Evolutionary conservation across 768 basidiomycete species (phyloP).

Genomic region (Lactarius psammicola): DNA sequence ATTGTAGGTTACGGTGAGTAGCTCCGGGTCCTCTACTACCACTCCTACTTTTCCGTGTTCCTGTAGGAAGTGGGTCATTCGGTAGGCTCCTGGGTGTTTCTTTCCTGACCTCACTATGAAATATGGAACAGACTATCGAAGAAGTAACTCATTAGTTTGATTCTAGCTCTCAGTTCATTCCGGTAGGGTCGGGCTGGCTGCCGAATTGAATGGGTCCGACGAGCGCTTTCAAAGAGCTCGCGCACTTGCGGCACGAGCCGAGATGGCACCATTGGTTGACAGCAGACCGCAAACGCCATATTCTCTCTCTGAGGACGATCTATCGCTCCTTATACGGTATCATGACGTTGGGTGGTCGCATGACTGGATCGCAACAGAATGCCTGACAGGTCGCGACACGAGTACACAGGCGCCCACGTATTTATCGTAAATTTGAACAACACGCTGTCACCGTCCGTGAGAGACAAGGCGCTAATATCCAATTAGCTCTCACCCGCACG

Average conservation of each 20-base stretch:
- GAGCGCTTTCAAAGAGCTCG: too few species aligned
- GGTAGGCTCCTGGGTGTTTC: neutral
- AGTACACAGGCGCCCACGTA: neutral
- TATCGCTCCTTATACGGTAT: neutral
- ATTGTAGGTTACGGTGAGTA: too few species aligned
- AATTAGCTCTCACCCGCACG: conserved; percentile 16
- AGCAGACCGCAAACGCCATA: neutral
- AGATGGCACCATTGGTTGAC: too few species aligned
- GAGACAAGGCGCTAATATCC: conserved; percentile 31
- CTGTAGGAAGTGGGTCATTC: neutral
- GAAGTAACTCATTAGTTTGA: too few species aligned
- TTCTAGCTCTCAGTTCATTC: too few species aligned
- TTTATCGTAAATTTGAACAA: conserved; percentile 12
- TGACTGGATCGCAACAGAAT: neutral
- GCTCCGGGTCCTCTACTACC: too few species aligned
- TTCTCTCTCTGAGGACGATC: neutral
- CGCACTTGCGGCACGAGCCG: too few species aligned
- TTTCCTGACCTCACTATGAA: too few species aligned
- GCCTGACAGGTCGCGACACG: neutral
- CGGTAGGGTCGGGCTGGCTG: too few species aligned
- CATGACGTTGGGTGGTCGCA: neutral
- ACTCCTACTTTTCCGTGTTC: neutral
- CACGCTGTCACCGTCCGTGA: conserved; percentile 33
- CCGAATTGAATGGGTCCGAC: too few species aligned
- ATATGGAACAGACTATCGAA: too few species aligned